Percentiles rank a stretch among this genome's conserved stretches.
Conservation (phyloP, 129 eudicot species). For the Flaveria robusta region DNA sequence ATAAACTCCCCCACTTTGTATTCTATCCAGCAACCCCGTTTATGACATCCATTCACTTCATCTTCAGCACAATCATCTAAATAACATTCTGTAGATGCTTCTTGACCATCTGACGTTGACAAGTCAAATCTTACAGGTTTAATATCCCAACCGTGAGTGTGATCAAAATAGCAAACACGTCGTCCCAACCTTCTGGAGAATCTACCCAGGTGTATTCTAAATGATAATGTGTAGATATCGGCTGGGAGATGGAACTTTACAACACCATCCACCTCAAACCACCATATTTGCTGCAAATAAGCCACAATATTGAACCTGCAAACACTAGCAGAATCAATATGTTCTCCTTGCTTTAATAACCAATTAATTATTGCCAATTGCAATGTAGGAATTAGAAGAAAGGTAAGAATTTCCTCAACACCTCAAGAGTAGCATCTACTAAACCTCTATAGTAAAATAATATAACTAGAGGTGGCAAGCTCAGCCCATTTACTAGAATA, state of each 20-base stretch:
- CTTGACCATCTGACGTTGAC: slow-evolving; percentile 84
- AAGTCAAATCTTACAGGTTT: slow-evolving; percentile 78
- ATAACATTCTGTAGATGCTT: slow-evolving; percentile 54
- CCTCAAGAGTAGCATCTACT: neutral
- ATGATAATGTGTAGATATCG: slow-evolving; percentile 69
- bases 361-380: neutral
- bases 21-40: slow-evolving; percentile 89
- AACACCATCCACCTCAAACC: slow-evolving; percentile 79
- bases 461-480: neutral
- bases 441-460: neutral
- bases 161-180: slow-evolving; percentile 73
- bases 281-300: slow-evolving; percentile 95
- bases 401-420: neutral
- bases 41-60: slow-evolving; percentile 49
- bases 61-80: slow-evolving; percentile 66
- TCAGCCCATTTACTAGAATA: neutral
- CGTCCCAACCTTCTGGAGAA: slow-evolving; percentile 82
- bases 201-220: slow-evolving; percentile 81
- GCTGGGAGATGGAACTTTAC: slow-evolving; percentile 79
- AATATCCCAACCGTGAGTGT: slow-evolving; percentile 96
- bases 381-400: neutral
- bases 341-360: slow-evolving; percentile 1
- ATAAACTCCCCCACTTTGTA: slow-evolving; percentile 83
- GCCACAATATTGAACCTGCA: slow-evolving; percentile 80
- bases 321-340: slow-evolving; percentile 35